These are phyloP conservation scores for Pestalotiopsis sp. DNA, from an alignment of 2,329 filamentous ascomycete genomes.

Conservation along the genomic window DNA sequence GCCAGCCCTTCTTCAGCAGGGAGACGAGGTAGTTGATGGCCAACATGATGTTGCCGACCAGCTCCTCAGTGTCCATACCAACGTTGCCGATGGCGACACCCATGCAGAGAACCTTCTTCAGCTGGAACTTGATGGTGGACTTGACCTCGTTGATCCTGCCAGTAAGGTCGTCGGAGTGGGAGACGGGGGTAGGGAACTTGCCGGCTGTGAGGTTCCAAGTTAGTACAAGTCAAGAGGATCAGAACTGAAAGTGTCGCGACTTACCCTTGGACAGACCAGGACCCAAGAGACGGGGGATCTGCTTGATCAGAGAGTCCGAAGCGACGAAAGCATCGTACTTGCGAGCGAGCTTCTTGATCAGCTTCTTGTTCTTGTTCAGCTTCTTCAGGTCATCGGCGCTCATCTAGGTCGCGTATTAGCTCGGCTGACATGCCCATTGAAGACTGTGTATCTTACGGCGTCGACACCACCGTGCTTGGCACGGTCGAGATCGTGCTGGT, in stretches of 20 bases:
- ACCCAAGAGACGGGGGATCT: slow-evolving; percentile 99
- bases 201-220: slow-evolving; percentile 64
- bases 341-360: slow-evolving; percentile 97
- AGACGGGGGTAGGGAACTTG: slow-evolving; percentile 99
- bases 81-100: slow-evolving; percentile 99
- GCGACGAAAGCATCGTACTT: slow-evolving; percentile 99
- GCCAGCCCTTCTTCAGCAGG: slow-evolving; percentile 99
- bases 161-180: slow-evolving; percentile 90
- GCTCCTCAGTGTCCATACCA: slow-evolving; percentile 93
- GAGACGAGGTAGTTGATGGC: slow-evolving; percentile 99
- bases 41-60: slow-evolving; percentile 99
- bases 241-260: slow-evolving; percentile 24
- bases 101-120: slow-evolving; percentile 99
- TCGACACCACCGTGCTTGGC: slow-evolving; percentile 99
- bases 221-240: background rate
- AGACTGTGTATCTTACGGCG: slow-evolving; percentile 36
- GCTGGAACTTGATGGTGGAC: slow-evolving; percentile 99
- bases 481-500: slow-evolving; percentile 98
- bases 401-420: slow-evolving; percentile 54
- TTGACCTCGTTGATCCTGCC: slow-evolving; percentile 99
- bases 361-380: slow-evolving; percentile 89
- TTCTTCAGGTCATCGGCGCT: slow-evolving; percentile 99
- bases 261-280: slow-evolving; percentile 96
- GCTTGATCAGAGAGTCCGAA: slow-evolving; percentile 97
- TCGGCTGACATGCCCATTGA: background rate